Evolutionary conservation across 108 stramenopile species (phyloP), one percentile per base, ranked within the genome.

Genomic region (Nitzschia sp.): DNA sequence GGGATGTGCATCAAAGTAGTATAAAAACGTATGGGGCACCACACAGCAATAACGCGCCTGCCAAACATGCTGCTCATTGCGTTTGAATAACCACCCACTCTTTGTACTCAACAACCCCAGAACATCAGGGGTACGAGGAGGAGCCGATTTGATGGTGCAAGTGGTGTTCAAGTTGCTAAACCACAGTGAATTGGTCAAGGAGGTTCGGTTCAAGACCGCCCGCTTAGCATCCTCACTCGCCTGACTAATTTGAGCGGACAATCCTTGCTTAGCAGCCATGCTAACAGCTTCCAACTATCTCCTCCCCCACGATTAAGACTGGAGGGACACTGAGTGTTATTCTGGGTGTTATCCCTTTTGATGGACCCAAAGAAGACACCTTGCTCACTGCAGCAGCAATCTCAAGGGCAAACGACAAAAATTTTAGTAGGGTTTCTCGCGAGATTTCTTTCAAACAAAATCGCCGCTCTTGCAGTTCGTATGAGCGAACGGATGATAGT

Each of bases 11-110:
- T 98, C 97, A 75, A 97, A 98, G 77, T 98, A 98, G 55, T 97
- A 98, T 30, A 98, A 72, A 48, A 97, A 96, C 31, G 88, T 97
- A 59, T 98, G 97, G 1, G 97, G 97, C 3, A 98, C 97, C 8
- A 96, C 88, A 68, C 95, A 95, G 68, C 95, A 95, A 90, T 91
- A 98, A 24, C 96, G 93, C 21, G 88, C 80, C 69, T 97, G 95
- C 95, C 95, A 98, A 3, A 87, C 89, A 49, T 88, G 87, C 78
- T 96, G 96, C 67, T 98, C 96, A 74, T 98, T 96, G 29, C 92
- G 72, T 64, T 98, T 98, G 47, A 87, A 80, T 28, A 98, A 78
- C 88, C 92, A 97, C 21, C 97, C 97, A 68, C 75, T 85, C 54
- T 91, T 89, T 9, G 77, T 76, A 46, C 80, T 59, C 6, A 95